These are phyloP conservation scores for Pleurotus tuoliensis DNA, from an alignment of 768 basidiomycete species.

Conservation along the genomic window DNA sequence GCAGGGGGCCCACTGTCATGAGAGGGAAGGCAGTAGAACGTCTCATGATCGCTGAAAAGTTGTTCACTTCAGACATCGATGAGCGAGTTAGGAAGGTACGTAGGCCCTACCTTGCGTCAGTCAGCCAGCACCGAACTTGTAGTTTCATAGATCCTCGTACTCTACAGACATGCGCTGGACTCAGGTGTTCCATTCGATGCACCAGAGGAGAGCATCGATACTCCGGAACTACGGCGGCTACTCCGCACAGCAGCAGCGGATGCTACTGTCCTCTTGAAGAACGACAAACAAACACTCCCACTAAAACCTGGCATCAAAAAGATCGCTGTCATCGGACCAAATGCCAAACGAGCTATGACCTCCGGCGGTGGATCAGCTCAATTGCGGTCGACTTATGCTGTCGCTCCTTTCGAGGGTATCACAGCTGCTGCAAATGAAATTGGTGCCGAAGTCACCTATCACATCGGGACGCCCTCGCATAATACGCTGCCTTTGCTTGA, in stretches of 20 bases:
- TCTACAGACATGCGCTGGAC: slow-evolving; percentile 40
- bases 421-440: slow-evolving; percentile 31
- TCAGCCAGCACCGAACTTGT: not conserved
- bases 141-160: slow-evolving; percentile 37
- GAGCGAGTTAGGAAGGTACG: slow-evolving; percentile 48
- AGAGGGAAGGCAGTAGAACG: slow-evolving; percentile 23
- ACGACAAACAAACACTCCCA: slow-evolving; percentile 44
- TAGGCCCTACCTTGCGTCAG: not conserved
- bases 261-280: slow-evolving; percentile 58
- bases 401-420: slow-evolving; percentile 59
- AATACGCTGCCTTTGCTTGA: slow-evolving; percentile 51
- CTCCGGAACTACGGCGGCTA: slow-evolving; percentile 40
- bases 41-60: slow-evolving; percentile 45
- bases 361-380: slow-evolving; percentile 61
- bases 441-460: slow-evolving; percentile 45
- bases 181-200: slow-evolving; percentile 56
- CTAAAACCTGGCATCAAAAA: slow-evolving; percentile 30
- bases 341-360: slow-evolving; percentile 47
- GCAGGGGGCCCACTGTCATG: slow-evolving; percentile 11
- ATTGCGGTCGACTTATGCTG: slow-evolving; percentile 45
- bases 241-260: slow-evolving; percentile 51
- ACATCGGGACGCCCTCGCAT: slow-evolving; percentile 35
- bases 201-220: slow-evolving; percentile 42
- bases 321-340: slow-evolving; percentile 62
- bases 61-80: slow-evolving; percentile 41